These are phyloP conservation scores for Diaporthe vaccinii DNA, from an alignment of 2,329 filamentous ascomycete genomes.

Conservation along the genomic window DNA sequence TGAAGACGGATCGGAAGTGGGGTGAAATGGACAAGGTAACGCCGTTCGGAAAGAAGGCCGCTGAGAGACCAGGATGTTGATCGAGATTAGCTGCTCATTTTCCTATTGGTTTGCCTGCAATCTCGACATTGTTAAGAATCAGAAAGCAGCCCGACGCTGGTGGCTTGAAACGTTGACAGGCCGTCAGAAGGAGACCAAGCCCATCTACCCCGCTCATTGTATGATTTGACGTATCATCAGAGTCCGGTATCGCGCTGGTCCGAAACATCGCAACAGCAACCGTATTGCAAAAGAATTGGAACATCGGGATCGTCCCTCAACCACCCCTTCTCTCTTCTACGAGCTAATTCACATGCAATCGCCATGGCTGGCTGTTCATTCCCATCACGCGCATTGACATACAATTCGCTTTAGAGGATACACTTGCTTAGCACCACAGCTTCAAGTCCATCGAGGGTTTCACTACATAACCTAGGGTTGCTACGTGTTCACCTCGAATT, in stretches of 20 bases:
- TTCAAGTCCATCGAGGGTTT: background rate
- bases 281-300: background rate
- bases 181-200: background rate
- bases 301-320: background rate
- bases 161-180: background rate
- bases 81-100: background rate
- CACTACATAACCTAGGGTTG: background rate
- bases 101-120: background rate
- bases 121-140: background rate
- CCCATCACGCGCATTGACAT: background rate
- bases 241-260: background rate
- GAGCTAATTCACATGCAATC: background rate
- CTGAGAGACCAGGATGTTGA: background rate
- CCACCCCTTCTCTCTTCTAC: background rate
- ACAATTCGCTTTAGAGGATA: background rate
- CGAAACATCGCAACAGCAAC: background rate
- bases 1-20: background rate
- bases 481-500: background rate
- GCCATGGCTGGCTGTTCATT: background rate
- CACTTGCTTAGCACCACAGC: background rate
- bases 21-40: background rate
- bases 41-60: constrained; percentile 12
- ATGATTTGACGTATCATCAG: background rate
- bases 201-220: background rate
- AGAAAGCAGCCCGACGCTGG: background rate